Percentiles rank a stretch among this genome's conserved stretches.
These are phyloP conservation scores for Nidularia pulvinata DNA, from an alignment of 768 basidiomycete species.

Conservation along the genomic window DNA sequence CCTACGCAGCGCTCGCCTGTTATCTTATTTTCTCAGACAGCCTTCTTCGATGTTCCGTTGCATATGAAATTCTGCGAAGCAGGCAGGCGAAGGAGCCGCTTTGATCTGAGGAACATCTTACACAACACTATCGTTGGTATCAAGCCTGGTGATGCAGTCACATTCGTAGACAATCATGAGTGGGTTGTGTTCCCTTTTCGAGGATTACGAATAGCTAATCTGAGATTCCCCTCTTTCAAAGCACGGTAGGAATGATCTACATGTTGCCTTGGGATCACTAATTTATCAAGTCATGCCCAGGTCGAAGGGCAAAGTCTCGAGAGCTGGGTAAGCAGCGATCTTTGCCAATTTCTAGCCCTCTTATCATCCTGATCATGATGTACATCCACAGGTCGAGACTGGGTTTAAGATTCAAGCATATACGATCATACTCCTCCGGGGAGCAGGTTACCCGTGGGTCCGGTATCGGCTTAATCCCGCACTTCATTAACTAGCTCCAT, in stretches of 20 bases:
- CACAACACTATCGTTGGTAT: constrained; percentile 65
- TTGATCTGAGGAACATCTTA: constrained; percentile 78
- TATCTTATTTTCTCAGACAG: constrained; percentile 43
- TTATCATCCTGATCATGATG: neutral
- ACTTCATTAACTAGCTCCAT: neutral
- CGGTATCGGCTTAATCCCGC: neutral
- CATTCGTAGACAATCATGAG: constrained; percentile 93
- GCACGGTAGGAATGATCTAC: constrained; percentile 50
- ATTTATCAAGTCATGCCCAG: constrained; percentile 17
- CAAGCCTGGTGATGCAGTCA: constrained; percentile 82
- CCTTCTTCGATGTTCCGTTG: constrained; percentile 92
- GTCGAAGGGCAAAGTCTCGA: constrained; percentile 72
- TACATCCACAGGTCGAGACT: constrained; percentile 50
- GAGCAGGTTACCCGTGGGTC: constrained; percentile 73
- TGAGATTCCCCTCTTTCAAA: constrained; percentile 18
- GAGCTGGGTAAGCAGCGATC: constrained; percentile 65
- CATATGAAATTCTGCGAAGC: constrained; percentile 85
- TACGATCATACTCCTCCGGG: constrained; percentile 73
- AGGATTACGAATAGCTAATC: neutral
- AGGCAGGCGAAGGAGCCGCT: constrained; percentile 62
- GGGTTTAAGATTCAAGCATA: constrained; percentile 85
- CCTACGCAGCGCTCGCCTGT: neutral
- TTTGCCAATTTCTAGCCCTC: neutral
- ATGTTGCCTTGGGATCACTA: neutral
- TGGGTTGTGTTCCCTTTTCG: constrained; percentile 28